Base-by-base conservation (phyloP, 2,329 filamentous ascomycete species). In the Penicillium sclerotiorum region DNA sequence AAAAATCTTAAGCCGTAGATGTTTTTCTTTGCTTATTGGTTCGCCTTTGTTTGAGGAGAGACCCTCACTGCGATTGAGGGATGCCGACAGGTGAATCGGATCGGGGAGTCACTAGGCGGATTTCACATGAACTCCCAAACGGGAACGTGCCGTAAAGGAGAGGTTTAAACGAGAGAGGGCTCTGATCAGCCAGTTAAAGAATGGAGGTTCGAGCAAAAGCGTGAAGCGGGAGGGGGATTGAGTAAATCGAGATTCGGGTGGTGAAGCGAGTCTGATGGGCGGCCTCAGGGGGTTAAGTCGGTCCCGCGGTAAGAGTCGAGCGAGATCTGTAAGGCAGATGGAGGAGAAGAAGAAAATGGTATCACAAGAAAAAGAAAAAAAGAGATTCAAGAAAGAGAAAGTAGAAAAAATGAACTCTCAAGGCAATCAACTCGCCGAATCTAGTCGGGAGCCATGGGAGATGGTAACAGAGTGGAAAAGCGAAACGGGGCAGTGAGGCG, bases 361-460 rank as follows among this genome's bases (percentile, higher is more conserved):
- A 37, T 42, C 42, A 49, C 43, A 12, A 36, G 35, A 49, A 46
- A 30, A 58, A 37, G 37, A 56, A 36, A 45, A 47, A 39, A 36
- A 39, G 40, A 21, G 49, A 51, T 49, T 37, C 47, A 51, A 49
- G 50, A 47, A 50, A 38, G n/a, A 36, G 35, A 49, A 46, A 30
- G 57, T 35, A 39, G 56, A 36, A 45, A 47, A 39, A 36, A 39
- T 40, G 22, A 49, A 51, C 49, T 37, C 47, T 52, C 49, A 50
- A 47, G 49, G 37, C 33, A 18, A 36, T 36, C 33, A 36, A 36
- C 33, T 52, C 54, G 40, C 54, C 53, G 52, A 58, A 57, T 55
- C 52, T 54, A 59, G 53, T 54, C 58, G 55, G 57, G 54, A 64
- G 64, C 60, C 53, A 64, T 59, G 58, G 54, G 56, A 59, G 49